Evolutionary conservation across 2,329 filamentous ascomycete species (phyloP).

Genomic region (Stagonosporopsis vannaccii): DNA sequence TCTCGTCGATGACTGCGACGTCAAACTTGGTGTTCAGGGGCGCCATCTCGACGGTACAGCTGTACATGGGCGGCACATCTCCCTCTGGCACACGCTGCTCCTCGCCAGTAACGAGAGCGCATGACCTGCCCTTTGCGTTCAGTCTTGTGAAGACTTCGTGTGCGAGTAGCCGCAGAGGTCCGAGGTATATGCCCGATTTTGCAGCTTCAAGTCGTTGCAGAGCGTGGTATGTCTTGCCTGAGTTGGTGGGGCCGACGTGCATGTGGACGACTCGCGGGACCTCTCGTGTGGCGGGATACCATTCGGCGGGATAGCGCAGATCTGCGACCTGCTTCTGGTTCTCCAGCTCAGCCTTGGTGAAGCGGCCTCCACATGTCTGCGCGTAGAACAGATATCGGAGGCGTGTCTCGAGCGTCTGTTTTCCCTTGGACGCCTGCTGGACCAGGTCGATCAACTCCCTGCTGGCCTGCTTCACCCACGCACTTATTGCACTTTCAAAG

Average conservation of each 20-base stretch:
- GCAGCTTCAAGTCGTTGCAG: constrained; percentile 82
- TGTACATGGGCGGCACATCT: constrained; percentile 64
- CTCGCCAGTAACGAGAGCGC: constrained; percentile 88
- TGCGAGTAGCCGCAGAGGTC: constrained; percentile 85
- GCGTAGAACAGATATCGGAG: constrained; percentile 72
- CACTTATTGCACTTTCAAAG: constrained; percentile 32
- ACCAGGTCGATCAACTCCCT: constrained; percentile 27
- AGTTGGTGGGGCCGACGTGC: constrained; percentile 96
- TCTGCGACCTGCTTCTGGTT: constrained; percentile 68
- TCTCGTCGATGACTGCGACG: constrained; percentile 96
- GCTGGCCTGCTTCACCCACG: constrained; percentile 31
- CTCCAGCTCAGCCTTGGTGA: constrained; percentile 46
- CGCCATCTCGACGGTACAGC: constrained; percentile 95
- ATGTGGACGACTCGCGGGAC: constrained; percentile 86
- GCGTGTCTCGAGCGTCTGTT: constrained; percentile 55
- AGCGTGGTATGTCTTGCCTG: constrained; percentile 96
- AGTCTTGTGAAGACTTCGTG: constrained; percentile 95
- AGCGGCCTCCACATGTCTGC: constrained; percentile 40
- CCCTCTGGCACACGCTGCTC: constrained; percentile 74
- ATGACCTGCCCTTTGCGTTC: constrained; percentile 75
- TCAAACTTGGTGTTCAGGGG: constrained; percentile 70
- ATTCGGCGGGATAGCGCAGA: constrained; percentile 86
- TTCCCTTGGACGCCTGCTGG: constrained; percentile 21
- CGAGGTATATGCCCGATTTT: constrained; percentile 83
- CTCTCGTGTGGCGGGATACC: constrained; percentile 84